Percentiles rank a stretch among this genome's conserved stretches.
Evolutionary conservation across 2,329 filamentous ascomycete species (phyloP).

Genomic region (Ophiobolus disseminans): DNA sequence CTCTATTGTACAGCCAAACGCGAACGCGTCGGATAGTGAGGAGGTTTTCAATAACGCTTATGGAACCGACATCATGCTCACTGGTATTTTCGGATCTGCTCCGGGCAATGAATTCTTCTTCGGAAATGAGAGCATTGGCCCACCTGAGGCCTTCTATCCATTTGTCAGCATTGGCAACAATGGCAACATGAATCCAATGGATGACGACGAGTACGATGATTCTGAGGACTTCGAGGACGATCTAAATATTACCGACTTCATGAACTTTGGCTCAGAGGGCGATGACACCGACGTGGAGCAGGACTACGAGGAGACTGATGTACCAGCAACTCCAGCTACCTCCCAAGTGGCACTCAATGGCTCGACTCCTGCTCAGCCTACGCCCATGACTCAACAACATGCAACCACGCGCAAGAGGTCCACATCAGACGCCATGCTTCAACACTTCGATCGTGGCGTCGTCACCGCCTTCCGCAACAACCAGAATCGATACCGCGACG

Average conservation of each 20-base stretch:
- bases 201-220: slow-evolving; percentile 65
- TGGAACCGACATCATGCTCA: slow-evolving; percentile 76
- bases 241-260: slow-evolving; percentile 48
- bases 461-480: slow-evolving; percentile 51
- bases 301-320: slow-evolving; percentile 46
- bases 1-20: slow-evolving; percentile 43
- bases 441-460: slow-evolving; percentile 60
- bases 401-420: slow-evolving; percentile 34
- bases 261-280: slow-evolving; percentile 46
- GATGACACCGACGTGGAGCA: slow-evolving; percentile 46
- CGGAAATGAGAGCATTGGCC: slow-evolving; percentile 71
- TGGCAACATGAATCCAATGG: slow-evolving; percentile 60
- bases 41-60: slow-evolving; percentile 42
- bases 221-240: slow-evolving; percentile 67
- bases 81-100: slow-evolving; percentile 65
- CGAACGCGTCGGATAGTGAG: slow-evolving; percentile 49
- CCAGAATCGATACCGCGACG: slow-evolving; percentile 48
- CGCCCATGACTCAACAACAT: slow-evolving; percentile 30
- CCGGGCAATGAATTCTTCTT: slow-evolving; percentile 55
- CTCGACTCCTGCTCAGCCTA: slow-evolving; percentile 40
- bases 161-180: slow-evolving; percentile 65
- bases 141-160: slow-evolving; percentile 78
- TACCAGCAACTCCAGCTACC: slow-evolving; percentile 45
- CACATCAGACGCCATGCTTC: slow-evolving; percentile 47
- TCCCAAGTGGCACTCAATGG: slow-evolving; percentile 37